phyloP scores from a whole-genome alignment of 2,329 filamentous ascomycete genomes.

The Neophaeococcomyces mojaviensis region DNA sequence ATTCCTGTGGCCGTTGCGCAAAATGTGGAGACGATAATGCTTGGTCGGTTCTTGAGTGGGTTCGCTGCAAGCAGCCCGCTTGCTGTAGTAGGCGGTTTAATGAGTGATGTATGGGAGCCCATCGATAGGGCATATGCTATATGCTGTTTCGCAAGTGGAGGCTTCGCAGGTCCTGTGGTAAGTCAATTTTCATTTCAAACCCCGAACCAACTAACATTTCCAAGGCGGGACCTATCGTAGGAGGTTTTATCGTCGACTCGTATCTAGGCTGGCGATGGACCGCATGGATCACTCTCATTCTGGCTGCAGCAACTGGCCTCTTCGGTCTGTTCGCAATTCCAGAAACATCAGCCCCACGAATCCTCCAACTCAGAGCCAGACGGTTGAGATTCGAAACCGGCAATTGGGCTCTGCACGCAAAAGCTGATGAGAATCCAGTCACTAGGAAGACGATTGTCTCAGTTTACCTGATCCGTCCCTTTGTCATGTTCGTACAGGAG shows the following conservation, averaged over 20 bases:
- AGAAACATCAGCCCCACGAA: conserved; percentile 44
- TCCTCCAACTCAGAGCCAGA: conserved; percentile 43
- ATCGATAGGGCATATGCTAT: conserved; percentile 41
- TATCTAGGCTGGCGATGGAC: conserved; percentile 52
- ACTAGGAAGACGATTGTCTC: conserved; percentile 32
- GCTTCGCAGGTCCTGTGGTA: conserved; percentile 43
- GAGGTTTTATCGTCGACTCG: conserved; percentile 43
- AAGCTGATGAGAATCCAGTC: conserved; percentile 37
- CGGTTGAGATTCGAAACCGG: conserved; percentile 41
- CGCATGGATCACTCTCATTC: conserved; percentile 48
- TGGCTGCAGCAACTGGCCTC: conserved; percentile 34
- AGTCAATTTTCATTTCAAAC: conserved; percentile 2
- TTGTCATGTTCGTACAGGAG: conserved; percentile 41
- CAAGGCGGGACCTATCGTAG: conserved; percentile 43
- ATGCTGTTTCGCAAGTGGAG: conserved; percentile 37
- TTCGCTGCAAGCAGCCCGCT: conserved; percentile 46
- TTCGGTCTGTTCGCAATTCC: conserved; percentile 42
- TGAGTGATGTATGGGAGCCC: conserved; percentile 45
- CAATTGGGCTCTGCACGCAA: conserved; percentile 41
- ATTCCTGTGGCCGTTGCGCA: conserved; percentile 48
- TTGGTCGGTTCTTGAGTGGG: conserved; percentile 49
- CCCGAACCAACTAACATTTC: conserved; percentile 25
- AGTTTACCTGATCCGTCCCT: conserved; percentile 40
- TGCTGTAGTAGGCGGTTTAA: conserved; percentile 43
- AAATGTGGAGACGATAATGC: conserved; percentile 47